Evolutionary conservation across 1,139 yeast genomes (phyloP), one percentile per base, ranked within the genome.

Genomic region (Candida glucosophila): DNA sequence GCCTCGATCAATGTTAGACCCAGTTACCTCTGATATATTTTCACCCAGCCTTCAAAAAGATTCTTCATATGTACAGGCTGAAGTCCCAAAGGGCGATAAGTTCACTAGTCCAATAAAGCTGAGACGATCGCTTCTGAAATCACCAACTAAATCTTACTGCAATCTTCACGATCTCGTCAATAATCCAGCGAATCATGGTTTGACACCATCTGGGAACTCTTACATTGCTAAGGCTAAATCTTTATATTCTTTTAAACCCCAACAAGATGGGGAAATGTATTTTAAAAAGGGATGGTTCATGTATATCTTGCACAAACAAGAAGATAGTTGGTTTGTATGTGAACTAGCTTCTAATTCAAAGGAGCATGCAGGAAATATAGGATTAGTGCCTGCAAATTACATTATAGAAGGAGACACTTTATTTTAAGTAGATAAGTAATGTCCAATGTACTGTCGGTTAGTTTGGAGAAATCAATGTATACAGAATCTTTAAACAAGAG

Each of bases 251-350:
- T 85, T 80, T 53, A 65, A 69, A 19, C 86, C 93, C 1, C 78
- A 75, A 14, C 77, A 80, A 26, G 78, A 77, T n/a, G 90, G 82
- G 25, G 95, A 85, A 41, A 65, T 83, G 7, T 56, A 66, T 11
- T 83, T 85, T 61, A 66, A 70, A 30, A 80, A 81, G 44, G 80
- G 79, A 29, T 92, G 86, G 61, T 49, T 73, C n/a, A 57, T 85
- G 49, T 66, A 75, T 34, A 72, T 85, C 9, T 52, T 81, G 14
- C 74, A 73, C 38, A 77, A 69, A 60, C 93, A 83, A 48, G 88
- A 79, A 29, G 95, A 85, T 43, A 85, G 86, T 18, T 85, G 95
- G 95, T 85, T 80, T 77, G 77, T 78, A 39, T 80, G 83, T 34
- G 94, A 85, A 46, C 72, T 79, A 27, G 61, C 71, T 6, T 49